Percentiles rank a stretch among this genome's conserved stretches.
These are phyloP conservation scores for Colletotrichum incanum DNA, from an alignment of 2,329 filamentous ascomycete species.

Conservation along the genomic window DNA sequence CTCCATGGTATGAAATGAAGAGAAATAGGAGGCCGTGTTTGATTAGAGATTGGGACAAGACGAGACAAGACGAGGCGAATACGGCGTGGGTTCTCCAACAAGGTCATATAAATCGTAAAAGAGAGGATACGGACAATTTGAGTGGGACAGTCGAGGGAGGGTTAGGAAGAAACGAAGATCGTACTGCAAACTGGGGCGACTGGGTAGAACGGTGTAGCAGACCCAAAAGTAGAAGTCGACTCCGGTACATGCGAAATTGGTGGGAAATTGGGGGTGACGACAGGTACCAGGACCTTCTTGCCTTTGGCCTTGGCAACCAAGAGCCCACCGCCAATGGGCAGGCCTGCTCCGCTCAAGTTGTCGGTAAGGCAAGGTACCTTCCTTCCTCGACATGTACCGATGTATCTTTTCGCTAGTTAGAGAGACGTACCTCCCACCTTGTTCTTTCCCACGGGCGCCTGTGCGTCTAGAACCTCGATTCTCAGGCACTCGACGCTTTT, in stretches of 20 bases:
- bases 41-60: constrained; percentile 22
- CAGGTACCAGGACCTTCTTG: constrained; percentile 34
- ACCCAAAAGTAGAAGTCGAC: constrained; percentile 42
- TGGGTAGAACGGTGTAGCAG: constrained; percentile 26
- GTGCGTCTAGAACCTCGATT: not conserved
- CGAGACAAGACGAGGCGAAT: constrained; percentile 35
- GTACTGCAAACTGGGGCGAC: constrained; percentile 24
- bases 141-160: not conserved
- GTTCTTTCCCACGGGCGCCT: not conserved
- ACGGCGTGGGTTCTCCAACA: constrained; percentile 37
- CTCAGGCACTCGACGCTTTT: constrained; percentile 26
- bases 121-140: constrained; percentile 7
- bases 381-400: constrained; percentile 11
- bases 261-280: constrained; percentile 42
- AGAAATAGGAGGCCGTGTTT: constrained; percentile 9
- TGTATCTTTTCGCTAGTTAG: not conserved
- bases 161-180: constrained; percentile 19
- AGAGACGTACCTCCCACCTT: not conserved
- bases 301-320: constrained; percentile 23
- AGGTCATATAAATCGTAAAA: constrained; percentile 7
- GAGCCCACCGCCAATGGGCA: constrained; percentile 25
- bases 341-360: constrained; percentile 14
- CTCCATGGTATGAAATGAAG: not conserved
- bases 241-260: constrained; percentile 45
- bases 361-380: constrained; percentile 33